These are phyloP conservation scores for Sugiyamaella valdiviana DNA, from an alignment of 805 yeast genomes.

Conservation along the genomic window DNA sequence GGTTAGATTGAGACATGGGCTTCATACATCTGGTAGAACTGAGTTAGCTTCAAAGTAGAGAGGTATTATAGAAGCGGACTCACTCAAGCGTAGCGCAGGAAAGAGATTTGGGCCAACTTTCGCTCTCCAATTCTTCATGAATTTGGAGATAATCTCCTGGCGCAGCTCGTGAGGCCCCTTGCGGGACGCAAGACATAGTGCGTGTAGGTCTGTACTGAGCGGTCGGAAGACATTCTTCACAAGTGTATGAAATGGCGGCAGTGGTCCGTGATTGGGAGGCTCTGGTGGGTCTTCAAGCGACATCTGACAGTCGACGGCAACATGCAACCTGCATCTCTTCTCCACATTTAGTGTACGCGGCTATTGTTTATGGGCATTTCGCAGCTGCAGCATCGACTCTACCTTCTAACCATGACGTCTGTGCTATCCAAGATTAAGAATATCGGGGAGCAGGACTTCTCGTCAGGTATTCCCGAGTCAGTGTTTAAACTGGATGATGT, in stretches of 20 bases:
- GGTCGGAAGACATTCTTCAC: slow-evolving; percentile 40
- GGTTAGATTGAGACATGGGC: background rate
- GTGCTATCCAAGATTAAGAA: slow-evolving; percentile 19
- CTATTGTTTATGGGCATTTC: background rate
- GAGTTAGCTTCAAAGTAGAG: background rate
- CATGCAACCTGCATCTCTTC: too few species aligned
- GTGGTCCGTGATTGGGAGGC: slow-evolving; percentile 37
- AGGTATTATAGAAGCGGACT: slow-evolving; percentile 2
- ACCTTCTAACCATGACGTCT: slow-evolving; percentile 17
- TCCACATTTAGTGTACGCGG: background rate
- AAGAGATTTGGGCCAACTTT: slow-evolving; percentile 57
- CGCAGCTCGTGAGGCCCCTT: slow-evolving; percentile 21
- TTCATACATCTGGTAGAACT: slow-evolving; percentile 13
- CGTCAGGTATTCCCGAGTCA: slow-evolving; percentile 27
- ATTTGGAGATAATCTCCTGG: slow-evolving; percentile 32
- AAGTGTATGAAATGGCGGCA: slow-evolving; percentile 39
- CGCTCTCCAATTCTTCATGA: slow-evolving; percentile 46
- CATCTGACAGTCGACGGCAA: background rate
- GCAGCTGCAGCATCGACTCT: background rate
- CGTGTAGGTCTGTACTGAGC: slow-evolving; percentile 31
- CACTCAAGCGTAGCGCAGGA: slow-evolving; percentile 54
- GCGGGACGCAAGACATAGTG: slow-evolving; percentile 18
- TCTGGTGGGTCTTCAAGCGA: slow-evolving; percentile 1
- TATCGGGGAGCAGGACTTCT: slow-evolving; percentile 27
- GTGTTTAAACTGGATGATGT: slow-evolving; percentile 29